These are phyloP conservation scores for Ceratocystis colombiana DNA, from an alignment of 2,329 filamentous ascomycete species.

Conservation along the genomic window DNA sequence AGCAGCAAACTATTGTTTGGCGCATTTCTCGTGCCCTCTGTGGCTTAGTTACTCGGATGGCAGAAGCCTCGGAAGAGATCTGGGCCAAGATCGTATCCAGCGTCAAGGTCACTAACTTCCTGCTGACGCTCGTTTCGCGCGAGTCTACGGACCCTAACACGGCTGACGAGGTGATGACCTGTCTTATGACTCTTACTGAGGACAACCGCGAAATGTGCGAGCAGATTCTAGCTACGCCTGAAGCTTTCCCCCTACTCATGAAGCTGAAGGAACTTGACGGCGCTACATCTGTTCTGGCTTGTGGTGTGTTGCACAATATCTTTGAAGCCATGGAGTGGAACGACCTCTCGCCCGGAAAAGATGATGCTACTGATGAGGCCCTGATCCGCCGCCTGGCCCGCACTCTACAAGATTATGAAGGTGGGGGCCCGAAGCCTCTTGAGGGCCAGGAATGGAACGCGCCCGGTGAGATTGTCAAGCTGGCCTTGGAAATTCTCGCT, in stretches of 20 bases:
- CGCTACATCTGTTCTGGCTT: slow-evolving; percentile 46
- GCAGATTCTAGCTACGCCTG: slow-evolving; percentile 42
- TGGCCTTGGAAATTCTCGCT: slow-evolving; percentile 53
- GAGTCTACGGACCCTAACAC: slow-evolving; percentile 35
- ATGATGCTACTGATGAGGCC: slow-evolving; percentile 42
- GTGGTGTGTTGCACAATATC: slow-evolving; percentile 53
- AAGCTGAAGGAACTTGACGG: slow-evolving; percentile 40
- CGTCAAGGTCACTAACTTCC: slow-evolving; percentile 41
- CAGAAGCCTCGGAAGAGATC: slow-evolving; percentile 52
- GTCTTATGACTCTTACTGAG: slow-evolving; percentile 49
- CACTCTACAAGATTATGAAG: slow-evolving; percentile 32
- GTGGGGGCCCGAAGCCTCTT: slow-evolving; percentile 18
- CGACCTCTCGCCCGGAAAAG: slow-evolving; percentile 41
- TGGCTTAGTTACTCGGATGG: slow-evolving; percentile 44
- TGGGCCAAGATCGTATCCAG: slow-evolving; percentile 44
- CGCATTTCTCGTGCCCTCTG: slow-evolving; percentile 46
- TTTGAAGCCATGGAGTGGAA: slow-evolving; percentile 46
- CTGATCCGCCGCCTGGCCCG: slow-evolving; percentile 40
- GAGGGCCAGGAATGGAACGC: slow-evolving; percentile 32
- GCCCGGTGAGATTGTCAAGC: slow-evolving; percentile 40
- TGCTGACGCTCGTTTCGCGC: slow-evolving; percentile 44
- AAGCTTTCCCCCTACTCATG: slow-evolving; percentile 42
- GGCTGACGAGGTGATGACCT: slow-evolving; percentile 37
- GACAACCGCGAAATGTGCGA: slow-evolving; percentile 47
- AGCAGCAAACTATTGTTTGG: slow-evolving; percentile 45